Conservation (phyloP, 352 stramenopile species). For the Phytophthora nicotianae region DNA sequence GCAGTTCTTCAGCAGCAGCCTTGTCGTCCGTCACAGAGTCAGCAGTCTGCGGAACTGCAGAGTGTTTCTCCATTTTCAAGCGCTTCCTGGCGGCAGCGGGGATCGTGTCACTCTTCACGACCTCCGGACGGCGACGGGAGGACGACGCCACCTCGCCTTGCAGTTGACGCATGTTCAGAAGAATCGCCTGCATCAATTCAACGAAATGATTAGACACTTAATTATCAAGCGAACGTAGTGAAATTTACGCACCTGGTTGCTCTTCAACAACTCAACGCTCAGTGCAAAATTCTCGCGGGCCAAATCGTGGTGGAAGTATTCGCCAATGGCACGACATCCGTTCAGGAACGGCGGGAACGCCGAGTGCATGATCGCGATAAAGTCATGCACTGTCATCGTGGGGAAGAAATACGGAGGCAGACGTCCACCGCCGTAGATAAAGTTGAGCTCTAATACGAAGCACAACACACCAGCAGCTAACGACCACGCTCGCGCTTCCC, state of each 20-base stretch:
- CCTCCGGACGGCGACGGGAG: slow-evolving; percentile 52
- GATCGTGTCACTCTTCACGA: slow-evolving; percentile 56
- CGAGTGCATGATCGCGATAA: slow-evolving; percentile 91
- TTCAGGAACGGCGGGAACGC: slow-evolving; percentile 97
- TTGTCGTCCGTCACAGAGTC: slow-evolving; percentile 26
- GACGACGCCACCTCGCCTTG: slow-evolving; percentile 78
- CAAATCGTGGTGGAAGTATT: slow-evolving; percentile 87
- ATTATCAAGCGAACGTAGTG: not conserved
- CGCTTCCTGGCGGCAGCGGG: slow-evolving; percentile 61
- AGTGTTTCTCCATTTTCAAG: slow-evolving; percentile 72
- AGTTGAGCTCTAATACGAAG: slow-evolving; percentile 94
- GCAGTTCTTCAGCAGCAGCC: slow-evolving; percentile 42
- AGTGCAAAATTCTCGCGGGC: slow-evolving; percentile 76
- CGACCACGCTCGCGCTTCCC: slow-evolving; percentile 92
- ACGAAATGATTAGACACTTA: slow-evolving; percentile 2
- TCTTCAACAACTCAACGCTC: slow-evolving; percentile 79
- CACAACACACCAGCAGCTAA: slow-evolving; percentile 94
- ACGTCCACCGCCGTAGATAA: slow-evolving; percentile 71
- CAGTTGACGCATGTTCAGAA: slow-evolving; percentile 79
- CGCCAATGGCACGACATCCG: slow-evolving; percentile 94
- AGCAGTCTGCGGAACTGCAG: slow-evolving; percentile 8
- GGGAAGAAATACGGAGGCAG: slow-evolving; percentile 71
- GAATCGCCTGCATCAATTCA: slow-evolving; percentile 52
- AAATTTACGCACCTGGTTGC: slow-evolving; percentile 59
- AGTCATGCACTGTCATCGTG: slow-evolving; percentile 91